Conservation (phyloP, 805 yeast genomes). For the Myxozyma sirexii region DNA sequence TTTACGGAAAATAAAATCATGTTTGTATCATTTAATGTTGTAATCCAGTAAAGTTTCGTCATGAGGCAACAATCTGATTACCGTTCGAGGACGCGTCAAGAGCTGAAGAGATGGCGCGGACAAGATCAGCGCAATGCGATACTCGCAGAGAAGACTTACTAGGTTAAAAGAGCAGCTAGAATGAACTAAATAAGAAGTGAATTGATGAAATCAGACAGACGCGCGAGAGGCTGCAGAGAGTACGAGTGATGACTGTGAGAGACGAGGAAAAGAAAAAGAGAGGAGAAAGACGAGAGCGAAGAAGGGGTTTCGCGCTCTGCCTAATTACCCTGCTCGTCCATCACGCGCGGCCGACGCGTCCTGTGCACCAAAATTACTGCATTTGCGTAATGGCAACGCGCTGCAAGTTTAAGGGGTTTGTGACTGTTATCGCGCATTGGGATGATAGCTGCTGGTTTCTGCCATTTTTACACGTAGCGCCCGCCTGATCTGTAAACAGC, state of each 20-base stretch:
- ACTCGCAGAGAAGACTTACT: background rate
- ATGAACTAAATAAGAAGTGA: background rate
- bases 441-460: too few relatives aligned
- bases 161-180: background rate
- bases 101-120: too few relatives aligned
- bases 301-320: background rate
- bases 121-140: background rate
- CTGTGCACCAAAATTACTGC: background rate
- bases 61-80: conserved; percentile 4
- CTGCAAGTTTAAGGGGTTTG: background rate
- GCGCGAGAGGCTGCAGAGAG: background rate
- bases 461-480: too few relatives aligned
- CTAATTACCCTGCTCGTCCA: background rate
- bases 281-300: background rate
- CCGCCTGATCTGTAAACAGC: too few relatives aligned
- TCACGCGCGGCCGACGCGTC: conserved; percentile 2
- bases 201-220: background rate
- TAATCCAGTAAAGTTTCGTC: conserved; percentile 18
- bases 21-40: conserved; percentile 5
- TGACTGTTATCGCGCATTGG: background rate
- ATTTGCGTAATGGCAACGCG: background rate
- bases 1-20: conserved; percentile 13
- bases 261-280: background rate
- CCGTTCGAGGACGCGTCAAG: background rate
- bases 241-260: background rate